These are phyloP conservation scores for Lumnitzera racemosa DNA, from an alignment of 345 rosid species.

Conservation along the genomic window DNA sequence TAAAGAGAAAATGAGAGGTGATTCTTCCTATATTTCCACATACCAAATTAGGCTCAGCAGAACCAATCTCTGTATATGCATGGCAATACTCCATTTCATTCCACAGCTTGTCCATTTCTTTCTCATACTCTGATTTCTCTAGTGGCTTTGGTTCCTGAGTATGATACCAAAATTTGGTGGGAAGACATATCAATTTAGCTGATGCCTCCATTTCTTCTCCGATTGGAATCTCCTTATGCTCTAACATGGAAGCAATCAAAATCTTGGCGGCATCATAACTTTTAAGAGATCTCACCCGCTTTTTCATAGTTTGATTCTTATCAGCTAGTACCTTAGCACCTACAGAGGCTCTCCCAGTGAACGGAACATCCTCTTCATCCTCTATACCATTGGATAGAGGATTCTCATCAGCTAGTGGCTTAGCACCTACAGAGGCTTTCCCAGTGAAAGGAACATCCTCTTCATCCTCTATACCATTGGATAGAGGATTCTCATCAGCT, in stretches of 20 bases:
- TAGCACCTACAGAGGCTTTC: too few relatives aligned
- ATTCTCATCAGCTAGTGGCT: too few relatives aligned
- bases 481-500: neutral
- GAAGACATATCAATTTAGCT: conserved; percentile 13
- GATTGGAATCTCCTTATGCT: conserved; percentile 1
- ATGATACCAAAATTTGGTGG: conserved; percentile 33
- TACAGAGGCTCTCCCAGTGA: neutral
- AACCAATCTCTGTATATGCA: conserved; percentile 15
- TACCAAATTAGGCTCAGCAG: conserved; percentile 20
- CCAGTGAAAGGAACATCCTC: neutral
- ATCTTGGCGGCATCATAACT: conserved; percentile 1
- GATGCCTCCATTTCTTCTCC: neutral
- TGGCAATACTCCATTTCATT: conserved; percentile 40
- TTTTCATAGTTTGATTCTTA: neutral
- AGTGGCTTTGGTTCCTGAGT: conserved; percentile 23
- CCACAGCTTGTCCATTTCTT: conserved; percentile 47
- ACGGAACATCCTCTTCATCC: conserved; percentile 1
- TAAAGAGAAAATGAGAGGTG: too few relatives aligned
- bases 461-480: neutral
- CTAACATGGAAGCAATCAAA: conserved; percentile 7
- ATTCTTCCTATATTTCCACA: neutral
- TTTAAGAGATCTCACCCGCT: conserved; percentile 1
- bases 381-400: neutral
- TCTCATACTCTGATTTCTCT: conserved; percentile 41
- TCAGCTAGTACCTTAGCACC: too few relatives aligned